Evolutionary conservation across 352 stramenopile genomes (phyloP), one percentile per base, ranked within the genome.

Genomic region (Saprolegnia diclina): DNA sequence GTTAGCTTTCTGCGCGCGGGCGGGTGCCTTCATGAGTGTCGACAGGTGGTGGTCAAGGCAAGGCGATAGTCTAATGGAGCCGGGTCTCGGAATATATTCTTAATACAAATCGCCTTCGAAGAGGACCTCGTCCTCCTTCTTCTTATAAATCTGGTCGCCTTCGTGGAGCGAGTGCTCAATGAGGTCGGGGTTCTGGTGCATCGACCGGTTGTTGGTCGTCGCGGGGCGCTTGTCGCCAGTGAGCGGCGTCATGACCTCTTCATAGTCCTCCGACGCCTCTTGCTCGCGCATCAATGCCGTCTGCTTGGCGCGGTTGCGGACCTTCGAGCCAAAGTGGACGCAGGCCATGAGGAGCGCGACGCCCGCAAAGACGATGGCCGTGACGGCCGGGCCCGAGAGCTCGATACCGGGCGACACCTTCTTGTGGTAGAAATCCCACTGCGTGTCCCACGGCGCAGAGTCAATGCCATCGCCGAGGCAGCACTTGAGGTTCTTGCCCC

Each of bases 181-280:
- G 61, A 73, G 83, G 29, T 72, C 68, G 0, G 85, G 84, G 29
- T 35, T 35, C 56, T 83, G 87, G 48, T 85, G 76, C 64, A 89
- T 72, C 29, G 83, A 73, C 53, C 18, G 46, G 63, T 61, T 61
- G 45, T 57, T 59, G 42, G 13, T n/a, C 4, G 9, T 67, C 46
- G 81, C 77, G 2, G 86, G 82, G n/a, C 76, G 74, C 62, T 92
- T 93, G 37, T 84, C 79, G 54, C 72, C 78, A n/a, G 87, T 91
- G 10, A 94, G 77, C n/a, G 87, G 87, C 56, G 87, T 94, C 87
- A 93, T 93, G 55, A 94, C 90, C 79, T 94, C 87, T 77, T 94
- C 87, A 75, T 94, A 94, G 76, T 94, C 87, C 72, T 94, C 87
- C 38, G 85, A 91, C 14, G 85, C 83, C 64, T 95, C 87, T 75